Conservation (phyloP, 2,329 filamentous ascomycete genomes). For the Allantophomopsis lycopodina region DNA sequence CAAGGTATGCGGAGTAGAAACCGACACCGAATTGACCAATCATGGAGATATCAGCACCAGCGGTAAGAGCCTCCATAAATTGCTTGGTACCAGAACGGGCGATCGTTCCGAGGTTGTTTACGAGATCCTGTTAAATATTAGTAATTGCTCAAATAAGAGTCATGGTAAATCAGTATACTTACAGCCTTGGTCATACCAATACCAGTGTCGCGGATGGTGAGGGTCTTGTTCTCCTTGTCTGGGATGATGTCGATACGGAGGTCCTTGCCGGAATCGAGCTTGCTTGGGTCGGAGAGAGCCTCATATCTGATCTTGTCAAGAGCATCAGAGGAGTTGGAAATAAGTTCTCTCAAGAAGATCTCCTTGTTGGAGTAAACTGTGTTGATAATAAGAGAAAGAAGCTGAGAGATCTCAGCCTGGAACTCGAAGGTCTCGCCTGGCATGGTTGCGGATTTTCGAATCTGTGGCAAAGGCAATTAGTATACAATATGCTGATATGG, state of each 20-base stretch:
- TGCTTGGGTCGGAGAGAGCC: slow-evolving; percentile 89
- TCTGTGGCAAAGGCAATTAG: no score
- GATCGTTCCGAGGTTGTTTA: slow-evolving; percentile 99
- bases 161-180: slow-evolving; percentile 31
- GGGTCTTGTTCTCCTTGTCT: slow-evolving; percentile 92
- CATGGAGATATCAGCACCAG: slow-evolving; percentile 99
- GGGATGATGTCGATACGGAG: slow-evolving; percentile 98
- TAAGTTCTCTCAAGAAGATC: slow-evolving; percentile 96
- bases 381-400: slow-evolving; percentile 99
- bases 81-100: slow-evolving; percentile 99
- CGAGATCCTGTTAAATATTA: slow-evolving; percentile 61
- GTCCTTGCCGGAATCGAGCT: slow-evolving; percentile 96
- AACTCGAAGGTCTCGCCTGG: slow-evolving; percentile 95
- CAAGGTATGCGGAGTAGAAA: slow-evolving; percentile 99
- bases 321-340: slow-evolving; percentile 97
- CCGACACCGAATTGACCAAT: slow-evolving; percentile 99
- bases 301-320: slow-evolving; percentile 99
- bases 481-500: no score
- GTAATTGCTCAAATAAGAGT: slow-evolving; percentile 8
- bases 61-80: slow-evolving; percentile 99
- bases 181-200: slow-evolving; percentile 99
- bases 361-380: slow-evolving; percentile 99
- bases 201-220: slow-evolving; percentile 95
- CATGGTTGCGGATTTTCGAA: slow-evolving; percentile 45
- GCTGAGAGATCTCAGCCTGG: slow-evolving; percentile 99